phyloP scores from a whole-genome alignment of 1,284 basidiomycete genomes.

The Neotropicomus parvogracilis region DNA sequence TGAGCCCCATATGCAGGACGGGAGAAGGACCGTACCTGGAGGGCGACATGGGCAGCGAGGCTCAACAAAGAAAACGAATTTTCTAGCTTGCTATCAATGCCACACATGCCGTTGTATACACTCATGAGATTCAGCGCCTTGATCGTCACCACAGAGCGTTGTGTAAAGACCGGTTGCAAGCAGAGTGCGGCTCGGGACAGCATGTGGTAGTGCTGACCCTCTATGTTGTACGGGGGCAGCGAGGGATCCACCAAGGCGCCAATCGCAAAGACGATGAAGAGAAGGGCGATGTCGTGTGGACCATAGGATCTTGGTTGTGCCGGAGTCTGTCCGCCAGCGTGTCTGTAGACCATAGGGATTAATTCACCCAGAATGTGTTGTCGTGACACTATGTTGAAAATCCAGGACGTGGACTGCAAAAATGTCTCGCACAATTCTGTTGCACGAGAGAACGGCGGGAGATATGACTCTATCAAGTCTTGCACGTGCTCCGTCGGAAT shows the following conservation, averaged over 20 bases:
- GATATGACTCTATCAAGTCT: constrained; percentile 41
- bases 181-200: constrained; percentile 35
- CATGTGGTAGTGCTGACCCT: constrained; percentile 55
- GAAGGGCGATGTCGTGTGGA: constrained; percentile 49
- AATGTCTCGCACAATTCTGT: constrained; percentile 45
- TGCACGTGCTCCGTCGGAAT: constrained; percentile 34
- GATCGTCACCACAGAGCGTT: constrained; percentile 44
- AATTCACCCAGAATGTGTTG: constrained; percentile 43
- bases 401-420: constrained; percentile 51
- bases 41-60: no score
- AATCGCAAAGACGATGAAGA: constrained; percentile 49
- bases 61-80: no score
- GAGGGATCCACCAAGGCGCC: constrained; percentile 49
- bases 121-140: constrained; percentile 52
- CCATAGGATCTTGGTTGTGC: constrained; percentile 34
- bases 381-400: constrained; percentile 48
- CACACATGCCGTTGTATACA: constrained; percentile 39
- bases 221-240: constrained; percentile 46
- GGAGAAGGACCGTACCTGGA: no score
- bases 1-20: no score
- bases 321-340: background rate
- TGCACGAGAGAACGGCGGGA: constrained; percentile 37
- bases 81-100: no score
- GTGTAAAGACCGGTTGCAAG: constrained; percentile 42
- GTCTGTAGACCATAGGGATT: constrained; percentile 42